Evolutionary conservation across 2,329 filamentous ascomycete genomes (phyloP), one percentile per base, ranked within the genome.

Genomic region (Verticillium dahliae): DNA sequence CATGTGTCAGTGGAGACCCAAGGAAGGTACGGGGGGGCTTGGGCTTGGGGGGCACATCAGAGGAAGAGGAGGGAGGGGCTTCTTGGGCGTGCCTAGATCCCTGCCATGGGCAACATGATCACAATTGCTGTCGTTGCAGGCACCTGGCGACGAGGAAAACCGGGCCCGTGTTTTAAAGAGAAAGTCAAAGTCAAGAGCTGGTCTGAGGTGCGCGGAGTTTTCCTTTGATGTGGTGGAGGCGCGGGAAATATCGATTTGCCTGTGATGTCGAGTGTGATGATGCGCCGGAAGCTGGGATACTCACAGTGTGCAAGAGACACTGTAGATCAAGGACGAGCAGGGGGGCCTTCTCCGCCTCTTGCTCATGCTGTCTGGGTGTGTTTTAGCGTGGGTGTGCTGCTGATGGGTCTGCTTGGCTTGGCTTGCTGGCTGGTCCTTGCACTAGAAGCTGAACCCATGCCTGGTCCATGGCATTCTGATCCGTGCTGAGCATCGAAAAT

Each of bases 391-490:
- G 45, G 45, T 50, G 45, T 50, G 45, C 45, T 50, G 45, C n/a
- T 50, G 6, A 50, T 50, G 45, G 45, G 45, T 50, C 45, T 50
- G 45, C 45, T 50, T 50, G n/a, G 45, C 18, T 50, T 50, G n/a
- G 41, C 41, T 22, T 22, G 45, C 45, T 50, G 45, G 45, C 45
- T 50, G 45, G 45, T 50, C 45, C 45, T 50, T 50, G 45, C 45
- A 61, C 41, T 35, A 11, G 38, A 37, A 60, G 62, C 59, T 41
- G 62, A 18, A 13, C 27, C 54, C n/a, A 14, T n/a, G 45, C 9
- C 45, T 50, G 45, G 45, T 22, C 45, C 45, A 60, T 18, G 55
- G 31, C 31, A n/a, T 22, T n/a, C 13, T 56, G 31, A 27, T 22
- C 31, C 33, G 33, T 35, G 55, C 31, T 56, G 55, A 34, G 18